Conservation (phyloP, 1,139 yeast species). For the Yamadazyma oceani region DNA sequence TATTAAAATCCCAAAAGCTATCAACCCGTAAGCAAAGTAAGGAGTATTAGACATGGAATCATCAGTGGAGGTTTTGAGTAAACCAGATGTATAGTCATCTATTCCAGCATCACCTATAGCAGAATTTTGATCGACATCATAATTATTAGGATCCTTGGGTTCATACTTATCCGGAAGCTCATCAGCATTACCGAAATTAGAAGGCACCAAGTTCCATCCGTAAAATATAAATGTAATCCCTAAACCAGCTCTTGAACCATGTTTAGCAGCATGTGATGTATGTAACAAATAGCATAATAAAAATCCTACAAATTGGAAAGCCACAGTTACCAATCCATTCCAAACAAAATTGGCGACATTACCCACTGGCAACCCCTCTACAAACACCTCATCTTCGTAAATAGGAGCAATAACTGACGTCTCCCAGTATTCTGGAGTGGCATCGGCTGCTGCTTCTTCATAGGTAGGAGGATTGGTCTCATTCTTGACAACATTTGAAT, state of each 20-base stretch:
- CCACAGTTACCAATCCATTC: constrained; percentile 84
- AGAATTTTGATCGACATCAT: constrained; percentile 44
- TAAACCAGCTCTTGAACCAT: constrained; percentile 91
- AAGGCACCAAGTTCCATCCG: constrained; percentile 73
- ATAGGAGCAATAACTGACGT: constrained; percentile 82
- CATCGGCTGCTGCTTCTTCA: constrained; percentile 93
- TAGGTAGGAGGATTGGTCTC: constrained; percentile 81
- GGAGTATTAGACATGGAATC: constrained; percentile 31
- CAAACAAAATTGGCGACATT: constrained; percentile 82
- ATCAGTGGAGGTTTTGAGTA: constrained; percentile 20
- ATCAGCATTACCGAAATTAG: constrained; percentile 46
- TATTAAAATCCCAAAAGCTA: constrained; percentile 68
- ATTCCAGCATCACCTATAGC: constrained; percentile 38
- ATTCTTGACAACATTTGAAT: constrained; percentile 35
- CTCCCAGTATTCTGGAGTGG: constrained; percentile 98
- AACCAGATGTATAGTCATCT: constrained; percentile 49
- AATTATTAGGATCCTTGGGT: constrained; percentile 57
- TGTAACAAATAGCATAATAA: constrained; percentile 85
- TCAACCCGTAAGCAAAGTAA: constrained; percentile 55
- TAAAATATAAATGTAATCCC: constrained; percentile 81
- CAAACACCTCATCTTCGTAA: constrained; percentile 83
- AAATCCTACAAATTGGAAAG: constrained; percentile 94
- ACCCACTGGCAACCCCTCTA: constrained; percentile 97
- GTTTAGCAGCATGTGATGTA: constrained; percentile 96
- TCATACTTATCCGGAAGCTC: constrained; percentile 41